Base-by-base conservation (phyloP, 768 basidiomycete species). In the Scleroderma citrinum region DNA sequence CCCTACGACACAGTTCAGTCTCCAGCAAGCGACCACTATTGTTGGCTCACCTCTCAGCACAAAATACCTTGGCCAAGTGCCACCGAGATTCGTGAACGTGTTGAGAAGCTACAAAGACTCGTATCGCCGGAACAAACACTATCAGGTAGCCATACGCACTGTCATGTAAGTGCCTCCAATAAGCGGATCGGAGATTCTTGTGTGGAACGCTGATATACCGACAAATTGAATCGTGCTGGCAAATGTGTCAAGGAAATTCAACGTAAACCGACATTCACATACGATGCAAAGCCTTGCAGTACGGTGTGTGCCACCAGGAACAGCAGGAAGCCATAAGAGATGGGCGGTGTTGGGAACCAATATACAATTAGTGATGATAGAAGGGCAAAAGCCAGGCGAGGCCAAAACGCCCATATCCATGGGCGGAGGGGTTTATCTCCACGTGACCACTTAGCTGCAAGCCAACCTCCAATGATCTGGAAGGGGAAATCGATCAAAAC, bases 131-230 rank as follows among this genome's bases (percentile, higher is more conserved):
- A 21, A 11, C 20, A 14, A 37, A 16, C 42, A 14, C n/a, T n/a
- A 16, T 17, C 14, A 53, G 46, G n/a, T 17, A 20, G 26, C 23
- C 30, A 41, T 23, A 10, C 26, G 69, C 82, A 93, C 94, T 12
- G 96, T 99, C 96, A 99, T 99, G 67, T 99, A 99, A 0, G 96
- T 99, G 44, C 96, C 96, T 24, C 96, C 96, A 46, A 99, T 96
- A 12, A 96, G 62, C 0, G 96, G 96, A 62, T 99, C 96, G 1
- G 96, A 92, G 32, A 99, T 84, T 47, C 87, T 82, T 3, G 93
- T 97, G 60, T 98, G 96, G 77, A 98, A 99, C 3, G 96, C 96
- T n/a, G 93, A 91, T 53, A 98, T 92, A 8, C 96, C 93, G 17
- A 97, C 95, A 62, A 98, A 99, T 67, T 99, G 95, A n/a, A 98